Evolutionary conservation across 257 asterid genomes (phyloP), one percentile per base, ranked within the genome.

Genomic region (Mitragyna speciosa): DNA sequence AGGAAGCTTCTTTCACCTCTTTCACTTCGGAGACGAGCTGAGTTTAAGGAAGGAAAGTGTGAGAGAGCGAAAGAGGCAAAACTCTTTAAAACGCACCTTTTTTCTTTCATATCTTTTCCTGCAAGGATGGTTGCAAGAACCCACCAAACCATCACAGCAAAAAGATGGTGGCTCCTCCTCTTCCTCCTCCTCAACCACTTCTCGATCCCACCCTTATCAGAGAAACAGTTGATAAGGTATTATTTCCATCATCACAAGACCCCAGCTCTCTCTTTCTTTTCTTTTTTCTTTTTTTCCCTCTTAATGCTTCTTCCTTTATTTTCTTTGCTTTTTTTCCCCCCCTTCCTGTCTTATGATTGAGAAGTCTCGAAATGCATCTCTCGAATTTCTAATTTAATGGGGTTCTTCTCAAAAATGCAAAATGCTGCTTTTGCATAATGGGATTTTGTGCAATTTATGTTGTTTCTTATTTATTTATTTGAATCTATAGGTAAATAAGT

Each of bases 81-180:
- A 20, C 77, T n/a, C 76, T n/a, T 78, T 19, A 24, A 82, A 64
- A 45, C 77, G 76, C 73, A 11, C 26, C 26, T 71, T 69, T 43
- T 58, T 26, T 59, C 20, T 66, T 19, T 33, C 76, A 19, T 72
- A 51, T 28, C 6, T 66, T 30, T 43, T 68, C 39, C 65, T 45
- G 19, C 28, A 77, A 81, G 80, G 83, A 95, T 95, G 99, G 98
- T 93, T 51, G 98, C 99, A 19, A 90, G 97, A 90, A 89, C 81
- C 97, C 99, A 78, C 91, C 95, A 33, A 87, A 88, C 86, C 85
- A 76, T 80, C 94, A 74, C 64, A 28, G 47, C 41, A 82, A 83
- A 79, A 88, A 75, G 76, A 83, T 81, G 85, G 85, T 45, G 87
- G 78, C 78, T 83, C 84, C 87, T 63, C 78, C 56, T 61, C 78